Percentiles rank a stretch among this genome's conserved stretches.
phyloP scores from a whole-genome alignment of 352 stramenopile species.

The Globisporangium yorkense region DNA sequence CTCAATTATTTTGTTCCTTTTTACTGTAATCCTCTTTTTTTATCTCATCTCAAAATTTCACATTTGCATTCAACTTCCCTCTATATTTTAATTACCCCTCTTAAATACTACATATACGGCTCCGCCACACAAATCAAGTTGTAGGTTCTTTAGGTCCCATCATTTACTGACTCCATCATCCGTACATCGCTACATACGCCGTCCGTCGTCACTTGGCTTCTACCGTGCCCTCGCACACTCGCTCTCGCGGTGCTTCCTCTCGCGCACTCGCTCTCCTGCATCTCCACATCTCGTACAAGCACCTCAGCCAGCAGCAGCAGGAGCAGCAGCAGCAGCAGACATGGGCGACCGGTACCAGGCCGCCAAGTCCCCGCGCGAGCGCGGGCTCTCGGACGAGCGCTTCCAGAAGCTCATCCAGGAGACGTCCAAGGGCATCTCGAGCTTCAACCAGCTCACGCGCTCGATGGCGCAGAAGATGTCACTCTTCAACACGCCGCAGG shows the following conservation, averaged over 20 bases:
- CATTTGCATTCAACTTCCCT: no score
- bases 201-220: background rate
- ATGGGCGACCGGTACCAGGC: slow-evolving; percentile 71
- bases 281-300: background rate
- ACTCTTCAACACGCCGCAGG: slow-evolving; percentile 77
- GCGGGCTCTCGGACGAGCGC: slow-evolving; percentile 48
- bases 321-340: background rate
- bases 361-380: slow-evolving; percentile 43
- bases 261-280: background rate
- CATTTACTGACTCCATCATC: no score
- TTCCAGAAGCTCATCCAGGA: slow-evolving; percentile 73
- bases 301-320: background rate
- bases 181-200: no score
- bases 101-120: no score
- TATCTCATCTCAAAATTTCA: no score
- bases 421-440: slow-evolving; percentile 83
- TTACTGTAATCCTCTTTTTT: no score
- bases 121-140: no score
- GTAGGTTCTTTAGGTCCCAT: no score
- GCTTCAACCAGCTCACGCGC: slow-evolving; percentile 81
- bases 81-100: no score
- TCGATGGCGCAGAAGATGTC: slow-evolving; percentile 86
- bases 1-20: no score
- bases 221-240: no score
- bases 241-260: no score